These are phyloP conservation scores for Solanum rostratum DNA, from an alignment of 257 asterid genomes.

Conservation along the genomic window DNA sequence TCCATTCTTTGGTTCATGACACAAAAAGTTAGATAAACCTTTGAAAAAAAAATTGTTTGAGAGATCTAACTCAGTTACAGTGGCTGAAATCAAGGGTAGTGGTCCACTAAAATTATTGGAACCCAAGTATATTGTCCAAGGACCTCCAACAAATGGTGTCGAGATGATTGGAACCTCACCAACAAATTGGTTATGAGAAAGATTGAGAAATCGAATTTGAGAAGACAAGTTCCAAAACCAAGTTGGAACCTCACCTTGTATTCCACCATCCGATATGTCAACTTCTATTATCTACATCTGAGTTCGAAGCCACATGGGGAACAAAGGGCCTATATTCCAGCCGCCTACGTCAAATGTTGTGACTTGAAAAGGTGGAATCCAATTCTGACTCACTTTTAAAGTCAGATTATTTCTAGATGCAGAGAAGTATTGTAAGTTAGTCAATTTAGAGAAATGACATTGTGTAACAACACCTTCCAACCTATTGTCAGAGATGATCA, in stretches of 20 bases:
- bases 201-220: neutral
- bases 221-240: neutral
- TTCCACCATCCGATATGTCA: neutral
- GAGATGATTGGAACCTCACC: neutral
- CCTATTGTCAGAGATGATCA: neutral
- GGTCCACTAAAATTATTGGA: conserved; percentile 20
- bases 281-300: neutral
- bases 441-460: conserved; percentile 14
- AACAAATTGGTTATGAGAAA: neutral
- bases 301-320: neutral
- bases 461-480: conserved; percentile 22
- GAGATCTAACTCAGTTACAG: conserved; percentile 1
- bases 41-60: conserved; percentile 13
- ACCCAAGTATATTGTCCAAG: neutral
- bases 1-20: neutral
- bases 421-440: neutral
- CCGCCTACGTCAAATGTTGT: neutral
- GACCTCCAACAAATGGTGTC: too few relatives aligned
- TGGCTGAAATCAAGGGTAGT: neutral
- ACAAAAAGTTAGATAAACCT: conserved; percentile 5
- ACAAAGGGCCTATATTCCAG: neutral
- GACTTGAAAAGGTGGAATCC: neutral
- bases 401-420: conserved; percentile 12
- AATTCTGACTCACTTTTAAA: neutral
- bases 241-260: neutral